These are phyloP conservation scores for Aspergillus aculeatinus DNA, from an alignment of 2,329 filamentous ascomycete species.

Conservation along the genomic window DNA sequence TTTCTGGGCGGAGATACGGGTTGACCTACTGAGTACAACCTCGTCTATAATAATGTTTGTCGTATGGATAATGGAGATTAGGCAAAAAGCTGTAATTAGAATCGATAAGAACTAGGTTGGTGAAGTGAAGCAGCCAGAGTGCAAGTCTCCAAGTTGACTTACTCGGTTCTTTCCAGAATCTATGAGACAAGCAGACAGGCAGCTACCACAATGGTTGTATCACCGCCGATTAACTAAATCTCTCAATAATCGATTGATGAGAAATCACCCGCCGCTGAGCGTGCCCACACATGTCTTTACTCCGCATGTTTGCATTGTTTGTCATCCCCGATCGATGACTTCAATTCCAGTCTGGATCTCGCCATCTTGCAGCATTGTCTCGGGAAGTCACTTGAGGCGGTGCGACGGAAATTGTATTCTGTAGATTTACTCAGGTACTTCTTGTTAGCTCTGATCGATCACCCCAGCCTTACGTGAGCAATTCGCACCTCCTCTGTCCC, in stretches of 20 bases:
- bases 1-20: not conserved
- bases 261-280: not conserved
- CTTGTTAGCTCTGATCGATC: not conserved
- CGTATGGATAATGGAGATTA: not conserved
- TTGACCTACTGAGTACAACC: not conserved
- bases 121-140: no score
- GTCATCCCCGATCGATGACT: slow-evolving; percentile 8
- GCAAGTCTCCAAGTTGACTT: not conserved
- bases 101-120: no score
- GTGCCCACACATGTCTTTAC: not conserved
- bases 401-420: not conserved
- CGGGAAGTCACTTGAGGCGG: not conserved
- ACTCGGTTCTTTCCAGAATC: not conserved
- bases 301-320: slow-evolving; percentile 29
- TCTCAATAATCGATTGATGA: not conserved
- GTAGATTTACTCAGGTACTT: not conserved
- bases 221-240: not conserved
- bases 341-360: not conserved
- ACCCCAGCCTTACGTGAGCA: no score
- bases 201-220: not conserved
- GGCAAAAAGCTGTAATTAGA: not conserved
- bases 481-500: not conserved
- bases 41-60: not conserved
- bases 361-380: not conserved
- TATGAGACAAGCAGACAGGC: not conserved